A percentile compares a stretch with the other conserved stretches of the same genome.
phyloP scores from a whole-genome alignment of 2,329 filamentous ascomycete genomes.

The Penicillium capsulatum region DNA sequence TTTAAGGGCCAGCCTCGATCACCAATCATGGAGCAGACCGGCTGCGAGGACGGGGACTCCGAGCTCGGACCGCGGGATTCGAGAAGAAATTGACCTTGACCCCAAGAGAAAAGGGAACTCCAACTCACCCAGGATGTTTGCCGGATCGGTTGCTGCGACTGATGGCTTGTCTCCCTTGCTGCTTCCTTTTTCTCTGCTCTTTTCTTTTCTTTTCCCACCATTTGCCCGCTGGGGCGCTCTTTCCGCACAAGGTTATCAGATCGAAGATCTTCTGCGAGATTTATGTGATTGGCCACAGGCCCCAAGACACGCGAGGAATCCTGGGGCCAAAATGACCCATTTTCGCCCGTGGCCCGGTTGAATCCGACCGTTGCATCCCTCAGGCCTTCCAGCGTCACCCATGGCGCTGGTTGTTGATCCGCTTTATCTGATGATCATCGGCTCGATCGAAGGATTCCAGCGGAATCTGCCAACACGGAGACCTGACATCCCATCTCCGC shows the following conservation, averaged over 20 bases:
- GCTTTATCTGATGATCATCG: not conserved
- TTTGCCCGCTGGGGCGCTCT: not conserved
- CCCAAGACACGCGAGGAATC: constrained; percentile 4
- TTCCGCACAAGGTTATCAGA: constrained; percentile 9
- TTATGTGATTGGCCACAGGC: constrained; percentile 4
- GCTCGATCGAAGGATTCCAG: no score
- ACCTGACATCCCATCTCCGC: no score
- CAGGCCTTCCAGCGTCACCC: not conserved
- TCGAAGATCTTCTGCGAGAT: constrained; percentile 5
- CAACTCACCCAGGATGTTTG: not conserved
- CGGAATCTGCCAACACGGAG: no score
- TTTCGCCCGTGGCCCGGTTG: not conserved
- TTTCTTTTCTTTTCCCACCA: no score
- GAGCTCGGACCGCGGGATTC: constrained; percentile 3
- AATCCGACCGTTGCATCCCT: constrained; percentile 4
- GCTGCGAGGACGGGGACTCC: not conserved
- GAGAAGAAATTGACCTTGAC: no score
- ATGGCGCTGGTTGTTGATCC: not conserved
- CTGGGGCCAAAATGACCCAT: constrained; percentile 1
- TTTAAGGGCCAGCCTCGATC: constrained; percentile 1
- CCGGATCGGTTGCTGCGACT: not conserved
- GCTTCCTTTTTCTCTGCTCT: no score
- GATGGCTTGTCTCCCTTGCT: no score
- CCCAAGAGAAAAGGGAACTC: not conserved
- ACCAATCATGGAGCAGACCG: constrained; percentile 6